Base-by-base conservation (phyloP, 1,139 yeast genomes). In the Protomyces arabidopsidicola region DNA sequence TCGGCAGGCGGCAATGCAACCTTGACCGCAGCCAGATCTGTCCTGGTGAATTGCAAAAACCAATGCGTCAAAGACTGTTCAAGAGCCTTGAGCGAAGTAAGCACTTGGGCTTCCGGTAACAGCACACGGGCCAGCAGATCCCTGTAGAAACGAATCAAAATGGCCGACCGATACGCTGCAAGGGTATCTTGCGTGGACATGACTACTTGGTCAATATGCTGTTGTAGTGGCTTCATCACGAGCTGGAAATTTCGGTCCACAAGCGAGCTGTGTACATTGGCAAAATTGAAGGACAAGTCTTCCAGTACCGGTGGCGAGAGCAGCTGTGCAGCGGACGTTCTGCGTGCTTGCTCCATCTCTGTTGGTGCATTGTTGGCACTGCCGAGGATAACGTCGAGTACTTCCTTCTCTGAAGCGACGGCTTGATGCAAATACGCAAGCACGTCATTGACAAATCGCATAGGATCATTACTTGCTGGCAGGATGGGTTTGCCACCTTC, bases 401-500 rank as follows among this genome's bases (percentile, higher is more conserved):
- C 80, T 72, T 95, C 98, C 45, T 84, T 81, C 73, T 95, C 98
- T 73, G 89, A 88, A 3, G 90, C 96, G 42, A 91, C 85, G n/a
- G 90, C 81, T 0, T 95, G 83, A 72, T 95, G 98, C 14, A 91
- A 81, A 77, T 89, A 88, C 0, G 98, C 98, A 55, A 93, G 76
- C 38, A 93, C 81, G 73, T 90, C 98, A 34, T 98, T 96, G 20
- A 89, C 80, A 69, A 85, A 90, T 65, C 96, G 79, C 20, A 84
- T 78, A 1, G 97, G 89, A 73, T 93, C 97, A 72, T 87, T 88
- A 0, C 91, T 86, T 10, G 86, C 82, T 58, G 86, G 76, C 55
- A 83, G 81, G 24, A 89, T 78, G 1, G 91, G 88, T 66, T 84
- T 75, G 14, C 72, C 68, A 31, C 39, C 35, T 12, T 45, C 38